These are phyloP conservation scores for Aspergillus amoenus DNA, from an alignment of 2,329 filamentous ascomycete species.

Conservation along the genomic window DNA sequence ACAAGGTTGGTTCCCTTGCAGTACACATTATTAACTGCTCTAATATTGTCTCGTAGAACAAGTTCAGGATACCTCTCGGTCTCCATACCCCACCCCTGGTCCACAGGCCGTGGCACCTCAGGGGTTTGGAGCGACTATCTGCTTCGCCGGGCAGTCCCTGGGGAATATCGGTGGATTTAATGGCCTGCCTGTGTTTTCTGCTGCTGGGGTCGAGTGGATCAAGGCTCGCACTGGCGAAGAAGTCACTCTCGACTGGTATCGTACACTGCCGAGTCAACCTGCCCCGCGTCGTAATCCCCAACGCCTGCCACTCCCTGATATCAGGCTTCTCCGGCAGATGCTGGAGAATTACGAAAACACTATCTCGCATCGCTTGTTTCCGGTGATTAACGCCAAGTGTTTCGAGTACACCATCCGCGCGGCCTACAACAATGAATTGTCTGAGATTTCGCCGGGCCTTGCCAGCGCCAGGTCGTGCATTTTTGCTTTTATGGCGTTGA, in stretches of 20 bases:
- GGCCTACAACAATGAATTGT: conserved; percentile 6
- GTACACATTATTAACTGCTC: too few relatives aligned
- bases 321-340: not conserved
- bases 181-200: conserved; percentile 12
- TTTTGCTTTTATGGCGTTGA: conserved; percentile 11
- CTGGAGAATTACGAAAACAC: not conserved
- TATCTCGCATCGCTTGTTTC: not conserved
- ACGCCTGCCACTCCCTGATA: not conserved
- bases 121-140: too few relatives aligned
- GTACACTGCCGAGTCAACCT: not conserved
- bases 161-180: conserved; percentile 14
- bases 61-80: too few relatives aligned
- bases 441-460: not conserved
- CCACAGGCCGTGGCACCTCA: not conserved
- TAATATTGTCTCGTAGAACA: too few relatives aligned
- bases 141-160: not conserved
- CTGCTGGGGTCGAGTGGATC: conserved; percentile 9
- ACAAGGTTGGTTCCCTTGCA: not conserved
- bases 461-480: conserved; percentile 8
- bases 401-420: conserved; percentile 13
- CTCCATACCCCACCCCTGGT: not conserved
- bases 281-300: not conserved
- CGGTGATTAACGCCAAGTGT: not conserved
- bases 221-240: conserved; percentile 8
- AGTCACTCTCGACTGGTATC: conserved; percentile 3